Base-by-base conservation (phyloP, 2,329 filamentous ascomycete species). In the Fusarium torulosum region DNA sequence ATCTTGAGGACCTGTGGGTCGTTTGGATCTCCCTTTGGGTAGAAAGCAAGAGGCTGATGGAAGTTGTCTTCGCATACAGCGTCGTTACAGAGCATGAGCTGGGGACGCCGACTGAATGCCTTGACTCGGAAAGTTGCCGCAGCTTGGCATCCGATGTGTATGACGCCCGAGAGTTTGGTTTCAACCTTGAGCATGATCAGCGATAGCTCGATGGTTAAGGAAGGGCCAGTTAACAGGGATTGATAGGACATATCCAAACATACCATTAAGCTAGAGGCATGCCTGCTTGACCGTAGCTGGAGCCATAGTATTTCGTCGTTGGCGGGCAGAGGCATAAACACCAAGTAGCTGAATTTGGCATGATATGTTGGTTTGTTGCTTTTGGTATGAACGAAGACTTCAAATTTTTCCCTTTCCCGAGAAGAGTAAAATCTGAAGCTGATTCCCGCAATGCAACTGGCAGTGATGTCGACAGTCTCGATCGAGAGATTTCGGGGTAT, bases 141-240 rank as follows among this genome's bases (percentile, higher is more conserved):
- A 6, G 4, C 7, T 6, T 37, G 42, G 7, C 11, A 7, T 10
- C 49, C 56, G 17, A 59, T 21, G 14, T 43, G 51, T 19, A 59
- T 17, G 9, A 59, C 20, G 14, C 51, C 43, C 4, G 43, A 46
- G 8, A 59, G 20, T 20, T 59, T 38, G 17, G 42, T 59, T 27
- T 35, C 8, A 15, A 59, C 25, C 50, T 59, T 40, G 11, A 27
- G 13, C 2, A 17, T 31, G 3, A 17, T 13, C 1, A 44, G 19
- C 52, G 7, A 35, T 41, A 40, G 33, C 4, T 25, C 9, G 4
- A 29, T 14, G 14, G 2, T 4, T 3, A 13, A 11, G 7, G 7
- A 9, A n/a, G 33, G 2, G 15, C 33, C 17, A 35, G 31, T 14
- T 35, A 4, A 11, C 4, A 23, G 13, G 21, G 29, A 23, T 9